A percentile compares a stretch with the other conserved stretches of the same genome.
phyloP scores from a whole-genome alignment of 2,329 filamentous ascomycete species.

The Ophiocordyceps polyrhachis-furcata region DNA sequence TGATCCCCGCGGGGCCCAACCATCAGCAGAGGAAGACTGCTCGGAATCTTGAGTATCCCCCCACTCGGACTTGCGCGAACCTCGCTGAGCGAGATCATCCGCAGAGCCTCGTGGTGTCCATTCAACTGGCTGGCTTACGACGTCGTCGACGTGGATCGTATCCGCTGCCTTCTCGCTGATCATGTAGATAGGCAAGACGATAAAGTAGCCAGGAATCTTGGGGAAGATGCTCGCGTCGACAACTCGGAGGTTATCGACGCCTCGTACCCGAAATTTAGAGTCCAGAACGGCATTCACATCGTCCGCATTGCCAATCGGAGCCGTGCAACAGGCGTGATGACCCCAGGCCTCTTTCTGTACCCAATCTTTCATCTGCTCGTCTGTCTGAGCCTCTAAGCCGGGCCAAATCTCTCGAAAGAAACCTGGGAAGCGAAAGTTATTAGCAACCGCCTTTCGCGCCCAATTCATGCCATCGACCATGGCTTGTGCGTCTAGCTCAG shows the following conservation, averaged over 20 bases:
- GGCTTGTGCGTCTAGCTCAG: conserved; percentile 26
- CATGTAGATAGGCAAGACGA: conserved; percentile 31
- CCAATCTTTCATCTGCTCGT: conserved; percentile 22
- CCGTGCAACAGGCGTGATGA: conserved; percentile 37
- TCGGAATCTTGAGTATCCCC: no score
- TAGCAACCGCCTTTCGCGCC: conserved; percentile 20
- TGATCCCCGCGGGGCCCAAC: background rate
- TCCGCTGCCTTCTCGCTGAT: conserved; percentile 34
- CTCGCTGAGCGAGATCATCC: background rate
- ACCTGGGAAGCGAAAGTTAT: conserved; percentile 3
- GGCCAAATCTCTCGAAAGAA: conserved; percentile 8
- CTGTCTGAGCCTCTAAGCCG: conserved; percentile 19
- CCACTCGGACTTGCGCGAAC: background rate
- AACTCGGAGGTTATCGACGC: conserved; percentile 33
- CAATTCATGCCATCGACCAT: conserved; percentile 35
- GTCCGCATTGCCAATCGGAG: conserved; percentile 31
- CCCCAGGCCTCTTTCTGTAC: conserved; percentile 30
- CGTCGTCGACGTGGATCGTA: conserved; percentile 3
- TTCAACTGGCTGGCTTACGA: background rate
- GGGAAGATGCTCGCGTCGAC: conserved; percentile 39
- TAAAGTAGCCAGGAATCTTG: conserved; percentile 28
- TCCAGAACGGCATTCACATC: conserved; percentile 38
- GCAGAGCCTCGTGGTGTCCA: background rate
- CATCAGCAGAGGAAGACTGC: background rate
- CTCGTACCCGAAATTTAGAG: conserved; percentile 32